A percentile compares a stretch with the other conserved stretches of the same genome.
These are phyloP conservation scores for Daldinia grandis DNA, from an alignment of 495 filamentous ascomycete species.

Conservation along the genomic window DNA sequence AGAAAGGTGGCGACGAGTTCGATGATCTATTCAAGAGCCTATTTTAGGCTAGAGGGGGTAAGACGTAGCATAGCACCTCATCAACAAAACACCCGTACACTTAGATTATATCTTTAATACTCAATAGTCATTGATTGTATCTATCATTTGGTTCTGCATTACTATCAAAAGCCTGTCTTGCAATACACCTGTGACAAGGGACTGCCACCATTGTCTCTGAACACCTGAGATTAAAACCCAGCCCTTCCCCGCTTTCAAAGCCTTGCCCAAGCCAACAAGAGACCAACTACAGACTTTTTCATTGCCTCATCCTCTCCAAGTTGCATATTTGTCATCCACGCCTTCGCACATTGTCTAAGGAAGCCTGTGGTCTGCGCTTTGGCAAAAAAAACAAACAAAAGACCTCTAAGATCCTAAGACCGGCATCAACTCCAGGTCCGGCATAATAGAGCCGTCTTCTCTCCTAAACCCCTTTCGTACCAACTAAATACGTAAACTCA, in stretches of 20 bases:
- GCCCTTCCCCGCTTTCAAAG: slow-evolving; percentile 1
- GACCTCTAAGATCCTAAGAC: not conserved
- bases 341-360: slow-evolving; percentile 2
- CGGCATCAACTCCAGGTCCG: not conserved
- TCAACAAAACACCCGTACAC: not conserved
- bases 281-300: slow-evolving; percentile 24
- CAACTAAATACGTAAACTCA: not conserved
- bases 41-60: slow-evolving; percentile 13
- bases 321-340: slow-evolving; percentile 23
- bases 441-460: not conserved
- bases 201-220: slow-evolving; percentile 3
- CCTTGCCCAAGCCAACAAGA: slow-evolving; percentile 25
- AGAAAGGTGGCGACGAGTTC: slow-evolving; percentile 47
- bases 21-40: slow-evolving; percentile 50
- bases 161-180: slow-evolving; percentile 8
- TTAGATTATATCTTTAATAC: not conserved
- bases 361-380: not conserved
- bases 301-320: slow-evolving; percentile 29
- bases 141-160: slow-evolving; percentile 4
- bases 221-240: slow-evolving; percentile 11
- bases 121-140: not conserved
- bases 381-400: not conserved
- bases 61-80: not conserved
- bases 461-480: not conserved
- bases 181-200: slow-evolving; percentile 18